These are phyloP conservation scores for Scenedesmus sp. DNA, from an alignment of 163 green algal species.

Conservation along the genomic window DNA sequence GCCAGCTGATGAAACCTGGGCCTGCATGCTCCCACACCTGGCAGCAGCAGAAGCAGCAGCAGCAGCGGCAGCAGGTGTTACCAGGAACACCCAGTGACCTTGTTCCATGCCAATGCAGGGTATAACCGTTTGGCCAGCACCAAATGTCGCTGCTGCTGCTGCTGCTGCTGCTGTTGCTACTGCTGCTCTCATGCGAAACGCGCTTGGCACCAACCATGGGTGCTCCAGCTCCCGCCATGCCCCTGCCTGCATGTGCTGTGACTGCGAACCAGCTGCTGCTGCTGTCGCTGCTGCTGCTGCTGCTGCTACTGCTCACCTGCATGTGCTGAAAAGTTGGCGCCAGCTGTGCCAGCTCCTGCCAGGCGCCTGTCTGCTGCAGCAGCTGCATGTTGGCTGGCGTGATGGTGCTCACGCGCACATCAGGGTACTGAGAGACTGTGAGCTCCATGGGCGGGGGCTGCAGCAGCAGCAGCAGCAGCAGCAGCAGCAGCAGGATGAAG, in stretches of 20 bases:
- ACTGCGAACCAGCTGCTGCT: not conserved
- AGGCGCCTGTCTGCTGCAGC: slow-evolving; percentile 74
- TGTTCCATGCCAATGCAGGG: too few species aligned
- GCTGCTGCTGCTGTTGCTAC: too few species aligned
- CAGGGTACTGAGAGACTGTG: slow-evolving; percentile 51
- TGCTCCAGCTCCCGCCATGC: not conserved
- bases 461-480: not conserved
- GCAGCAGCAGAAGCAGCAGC: not conserved
- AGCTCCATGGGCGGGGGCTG: slow-evolving; percentile 55
- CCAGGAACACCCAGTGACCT: not conserved
- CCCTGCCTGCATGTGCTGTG: not conserved
- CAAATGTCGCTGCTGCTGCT: too few species aligned
- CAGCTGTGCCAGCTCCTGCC: slow-evolving; percentile 65
- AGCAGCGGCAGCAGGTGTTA: not conserved
- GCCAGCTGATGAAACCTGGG: slow-evolving; percentile 73
- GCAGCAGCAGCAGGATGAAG: not conserved
- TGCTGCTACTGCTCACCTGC: slow-evolving; percentile 63
- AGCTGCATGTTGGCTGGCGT: slow-evolving; percentile 76
- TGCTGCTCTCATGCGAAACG: too few species aligned
- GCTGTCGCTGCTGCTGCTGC: not conserved
- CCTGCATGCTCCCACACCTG: slow-evolving; percentile 85
- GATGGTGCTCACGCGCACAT: slow-evolving; percentile 86
- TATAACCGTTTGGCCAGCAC: too few species aligned
- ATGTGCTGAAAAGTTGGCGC: slow-evolving; percentile 75
- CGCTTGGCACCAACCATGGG: not conserved